Evolutionary conservation across 345 rosid genomes (phyloP), one percentile per base, ranked within the genome.

Genomic region (Citrus inodora): DNA sequence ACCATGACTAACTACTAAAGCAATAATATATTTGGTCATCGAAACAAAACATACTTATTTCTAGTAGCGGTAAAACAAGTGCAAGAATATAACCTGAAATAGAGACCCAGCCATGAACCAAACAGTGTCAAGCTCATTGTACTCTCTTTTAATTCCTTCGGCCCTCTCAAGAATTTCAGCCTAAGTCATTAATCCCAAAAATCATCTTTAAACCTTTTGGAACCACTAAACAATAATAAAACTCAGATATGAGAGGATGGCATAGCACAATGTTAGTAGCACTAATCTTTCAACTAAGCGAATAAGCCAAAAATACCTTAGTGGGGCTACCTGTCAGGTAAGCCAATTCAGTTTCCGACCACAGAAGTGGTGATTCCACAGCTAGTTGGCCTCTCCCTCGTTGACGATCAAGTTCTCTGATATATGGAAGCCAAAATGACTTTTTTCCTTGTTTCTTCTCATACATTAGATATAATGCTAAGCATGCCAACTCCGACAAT

Each of bases 31-130:
- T 62, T 32, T 17, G 3, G 42, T 28, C 59, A 72, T 59, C 38
- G 40, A 67, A 67, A 46, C 27, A 28, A 22, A 28, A 53, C 2
- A 3, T 22, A 67, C 55, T 56, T 1, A 64, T 35, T 30, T 70
- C 24, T n/a, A 30, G n/a, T n/a, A 13, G 64, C 32, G 72, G 9
- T 56, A 42, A 73, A 74, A 40, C 28, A 64, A 13, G 53, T 61
- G 33, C 37, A 77, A 68, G 61, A 22, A 55, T 28, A 75, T 81
- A 76, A 93, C 98, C 99, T 93, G 98, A 92, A 95, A 95, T 80
- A 95, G 86, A 75, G 99, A 95, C 73, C 98, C 99, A 79, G 97
- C 99, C 99, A 95, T 95, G 86, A 95, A 95, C 99, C 98, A 95
- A 77, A 95, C 96, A 53, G 98, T 93, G 85, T 93, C 99, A 25